Percentiles rank a stretch among this genome's conserved stretches.
Evolutionary conservation across 2,329 filamentous ascomycete species (phyloP).

Genomic region (Ilyonectria sp.): DNA sequence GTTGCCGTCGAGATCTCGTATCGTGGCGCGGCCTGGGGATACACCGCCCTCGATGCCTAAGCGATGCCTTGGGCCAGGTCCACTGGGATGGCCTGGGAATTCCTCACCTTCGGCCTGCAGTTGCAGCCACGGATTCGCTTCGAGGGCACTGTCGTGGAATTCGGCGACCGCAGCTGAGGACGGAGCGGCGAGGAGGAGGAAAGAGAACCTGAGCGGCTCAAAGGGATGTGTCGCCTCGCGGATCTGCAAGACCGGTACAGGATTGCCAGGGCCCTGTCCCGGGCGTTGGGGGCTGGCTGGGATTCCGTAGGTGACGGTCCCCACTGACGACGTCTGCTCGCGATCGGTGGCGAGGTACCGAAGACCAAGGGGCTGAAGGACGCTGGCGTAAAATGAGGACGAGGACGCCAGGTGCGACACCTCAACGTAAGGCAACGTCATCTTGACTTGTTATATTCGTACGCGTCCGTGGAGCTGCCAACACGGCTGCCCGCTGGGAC

Average conservation of each 20-base stretch:
- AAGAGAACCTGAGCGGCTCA: conserved; percentile 58
- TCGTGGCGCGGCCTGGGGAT: conserved; percentile 63
- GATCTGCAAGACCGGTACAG: conserved; percentile 61
- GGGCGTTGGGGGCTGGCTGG: conserved; percentile 33
- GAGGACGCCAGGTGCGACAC: conserved; percentile 86
- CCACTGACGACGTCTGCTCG: conserved; percentile 53
- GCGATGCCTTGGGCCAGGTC: conserved; percentile 46
- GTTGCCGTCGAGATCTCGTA: conserved; percentile 87
- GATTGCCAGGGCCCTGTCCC: conserved; percentile 42
- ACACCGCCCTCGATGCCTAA: conserved; percentile 52
- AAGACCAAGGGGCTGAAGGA: conserved; percentile 84
- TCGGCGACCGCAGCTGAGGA: conserved; percentile 76
- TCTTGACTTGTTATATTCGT: conserved; percentile 37
- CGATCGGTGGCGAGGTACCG: conserved; percentile 63
- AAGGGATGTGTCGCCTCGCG: conserved; percentile 58
- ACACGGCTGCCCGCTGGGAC: conserved; percentile 42
- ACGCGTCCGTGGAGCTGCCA: conserved; percentile 35
- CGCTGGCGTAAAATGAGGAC: conserved; percentile 86
- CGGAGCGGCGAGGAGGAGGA: conserved; percentile 78
- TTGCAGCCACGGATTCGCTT: conserved; percentile 69
- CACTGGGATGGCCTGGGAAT: conserved; percentile 35
- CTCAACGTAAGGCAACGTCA: conserved; percentile 67
- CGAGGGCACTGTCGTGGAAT: conserved; percentile 80
- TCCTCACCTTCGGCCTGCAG: conserved; percentile 49
- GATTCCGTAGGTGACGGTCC: conserved; percentile 58